Evolutionary conservation across 129 eudicot species (phyloP).

Genomic region (Chrysanthemum seticuspe): DNA sequence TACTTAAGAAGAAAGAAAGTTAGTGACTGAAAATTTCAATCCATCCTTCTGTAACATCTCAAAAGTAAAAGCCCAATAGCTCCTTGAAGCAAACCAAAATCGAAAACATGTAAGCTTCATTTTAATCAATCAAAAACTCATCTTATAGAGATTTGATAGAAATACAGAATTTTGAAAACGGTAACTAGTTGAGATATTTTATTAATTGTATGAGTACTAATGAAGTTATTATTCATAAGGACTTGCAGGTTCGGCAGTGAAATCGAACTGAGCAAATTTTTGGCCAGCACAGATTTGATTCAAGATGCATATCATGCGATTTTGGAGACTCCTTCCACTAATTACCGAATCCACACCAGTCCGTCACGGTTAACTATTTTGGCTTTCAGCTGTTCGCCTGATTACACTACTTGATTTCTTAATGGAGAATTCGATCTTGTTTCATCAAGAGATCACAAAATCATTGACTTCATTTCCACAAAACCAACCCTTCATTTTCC

Average conservation of each 20-base stretch:
- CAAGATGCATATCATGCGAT: conserved; percentile 24
- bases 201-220: no score
- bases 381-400: conserved; percentile 7
- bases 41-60: no score
- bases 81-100: no score
- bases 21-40: no score
- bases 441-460: conserved; percentile 6
- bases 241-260: conserved; percentile 38
- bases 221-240: no score
- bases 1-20: no score
- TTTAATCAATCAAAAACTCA: not conserved
- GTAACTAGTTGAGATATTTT: no score
- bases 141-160: not conserved
- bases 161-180: no score
- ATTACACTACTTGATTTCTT: not conserved
- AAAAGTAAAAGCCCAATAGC: no score
- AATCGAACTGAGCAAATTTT: conserved; percentile 30
- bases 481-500: conserved; percentile 30
- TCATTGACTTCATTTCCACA: conserved; percentile 31
- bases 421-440: conserved; percentile 18
- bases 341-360: conserved; percentile 4
- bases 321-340: not conserved
- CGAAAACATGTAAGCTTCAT: no score
- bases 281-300: conserved; percentile 29
- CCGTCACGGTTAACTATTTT: conserved; percentile 17